A percentile compares a stretch with the other conserved stretches of the same genome.
These are phyloP conservation scores for Ganoderma leucocontextum DNA, from an alignment of 1,284 basidiomycete species.

Conservation along the genomic window DNA sequence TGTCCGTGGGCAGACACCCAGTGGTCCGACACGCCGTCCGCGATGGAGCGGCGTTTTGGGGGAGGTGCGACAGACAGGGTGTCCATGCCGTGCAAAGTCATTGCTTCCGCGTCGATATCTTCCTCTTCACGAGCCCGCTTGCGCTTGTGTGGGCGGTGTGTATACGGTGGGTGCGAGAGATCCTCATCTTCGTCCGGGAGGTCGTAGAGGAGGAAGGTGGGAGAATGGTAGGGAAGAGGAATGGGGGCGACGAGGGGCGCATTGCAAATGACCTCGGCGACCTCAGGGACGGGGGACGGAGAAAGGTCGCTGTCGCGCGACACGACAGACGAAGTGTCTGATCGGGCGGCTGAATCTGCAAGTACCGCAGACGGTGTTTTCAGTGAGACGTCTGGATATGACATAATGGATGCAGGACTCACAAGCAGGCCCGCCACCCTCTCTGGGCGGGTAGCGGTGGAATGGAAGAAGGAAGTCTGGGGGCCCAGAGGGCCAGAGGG, in stretches of 20 bases:
- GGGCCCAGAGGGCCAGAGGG: constrained; percentile 31
- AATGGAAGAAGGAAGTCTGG: constrained; percentile 38
- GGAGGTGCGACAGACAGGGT: constrained; percentile 19
- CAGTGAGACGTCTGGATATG: constrained; percentile 14
- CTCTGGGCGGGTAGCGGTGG: constrained; percentile 28
- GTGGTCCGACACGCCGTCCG: constrained; percentile 10
- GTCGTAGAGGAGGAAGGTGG: constrained; percentile 70
- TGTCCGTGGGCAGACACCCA: constrained; percentile 16
- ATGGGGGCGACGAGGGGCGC: constrained; percentile 71
- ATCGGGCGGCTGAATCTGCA: constrained; percentile 52
- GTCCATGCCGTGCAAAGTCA: constrained; percentile 18
- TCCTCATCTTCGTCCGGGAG: constrained; percentile 74
- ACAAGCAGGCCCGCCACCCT: constrained; percentile 27
- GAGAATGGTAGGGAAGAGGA: constrained; percentile 73
- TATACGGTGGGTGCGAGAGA: constrained; percentile 73
- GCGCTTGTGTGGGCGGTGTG: constrained; percentile 58
- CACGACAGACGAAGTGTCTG: constrained; percentile 46
- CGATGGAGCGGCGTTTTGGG: constrained; percentile 34
- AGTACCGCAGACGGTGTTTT: not conserved
- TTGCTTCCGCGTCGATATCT: constrained; percentile 27
- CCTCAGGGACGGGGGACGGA: constrained; percentile 36
- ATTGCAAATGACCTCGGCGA: constrained; percentile 62
- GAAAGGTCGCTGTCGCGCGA: constrained; percentile 38
- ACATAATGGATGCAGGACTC: constrained; percentile 22
- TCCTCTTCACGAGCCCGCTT: constrained; percentile 53